A percentile compares a stretch with the other conserved stretches of the same genome.
These are phyloP conservation scores for Tricholoma bakamatsutake DNA, from an alignment of 768 basidiomycete genomes.

Conservation along the genomic window DNA sequence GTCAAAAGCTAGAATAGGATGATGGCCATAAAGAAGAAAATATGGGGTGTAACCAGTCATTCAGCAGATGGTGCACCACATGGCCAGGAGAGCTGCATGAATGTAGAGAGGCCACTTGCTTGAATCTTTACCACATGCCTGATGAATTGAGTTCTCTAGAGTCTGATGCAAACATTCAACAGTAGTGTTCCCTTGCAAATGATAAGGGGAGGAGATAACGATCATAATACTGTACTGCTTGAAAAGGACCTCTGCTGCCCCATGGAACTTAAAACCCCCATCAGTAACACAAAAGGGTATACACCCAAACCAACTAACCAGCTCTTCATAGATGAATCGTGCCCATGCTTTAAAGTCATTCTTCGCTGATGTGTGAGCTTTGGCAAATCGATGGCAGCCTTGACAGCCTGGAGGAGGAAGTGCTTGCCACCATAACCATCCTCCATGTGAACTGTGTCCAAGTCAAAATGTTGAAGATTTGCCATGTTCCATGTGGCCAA, in stretches of 20 bases:
- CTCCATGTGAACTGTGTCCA: constrained; percentile 26
- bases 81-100: constrained; percentile 17
- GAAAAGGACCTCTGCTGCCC: constrained; percentile 15
- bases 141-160: too few species aligned
- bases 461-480: constrained; percentile 18
- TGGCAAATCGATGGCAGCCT: constrained; percentile 20
- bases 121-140: background rate
- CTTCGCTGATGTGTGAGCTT: constrained; percentile 15
- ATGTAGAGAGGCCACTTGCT: constrained; percentile 21
- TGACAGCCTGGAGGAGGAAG: constrained; percentile 17
- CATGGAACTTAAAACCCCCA: constrained; percentile 24
- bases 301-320: background rate
- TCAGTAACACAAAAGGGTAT: constrained; percentile 1
- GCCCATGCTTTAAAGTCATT: too few species aligned
- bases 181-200: constrained; percentile 27
- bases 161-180: constrained; percentile 22
- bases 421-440: constrained; percentile 10
- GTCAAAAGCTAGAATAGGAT: constrained; percentile 4
- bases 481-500: constrained; percentile 11
- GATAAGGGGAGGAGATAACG: constrained; percentile 23
- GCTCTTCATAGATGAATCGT: too few species aligned
- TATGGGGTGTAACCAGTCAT: constrained; percentile 16
- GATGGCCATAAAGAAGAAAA: constrained; percentile 8
- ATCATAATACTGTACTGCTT: constrained; percentile 18
- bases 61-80: constrained; percentile 1